A percentile compares a stretch with the other conserved stretches of the same genome.
Evolutionary conservation across 306 rosid genomes (phyloP).

Genomic region (Biancaea sappan): DNA sequence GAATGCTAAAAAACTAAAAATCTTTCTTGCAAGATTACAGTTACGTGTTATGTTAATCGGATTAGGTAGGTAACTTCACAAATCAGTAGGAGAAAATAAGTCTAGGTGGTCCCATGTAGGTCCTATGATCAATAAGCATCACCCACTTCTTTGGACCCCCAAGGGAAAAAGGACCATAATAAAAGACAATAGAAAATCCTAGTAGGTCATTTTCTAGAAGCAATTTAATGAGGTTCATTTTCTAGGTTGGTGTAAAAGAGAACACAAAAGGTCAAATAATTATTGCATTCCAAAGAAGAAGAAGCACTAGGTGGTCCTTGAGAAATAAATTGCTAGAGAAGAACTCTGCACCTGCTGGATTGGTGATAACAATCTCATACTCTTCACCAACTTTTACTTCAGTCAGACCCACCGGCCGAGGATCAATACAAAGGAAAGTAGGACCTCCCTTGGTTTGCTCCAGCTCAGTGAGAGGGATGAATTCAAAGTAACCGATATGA

Average conservation of each 20-base stretch:
- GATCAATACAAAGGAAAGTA: conserved; percentile 31
- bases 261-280: conserved; percentile 2
- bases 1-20: no score
- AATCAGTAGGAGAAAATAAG: not conserved
- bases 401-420: conserved; percentile 65
- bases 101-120: conserved; percentile 36
- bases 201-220: not conserved
- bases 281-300: not conserved
- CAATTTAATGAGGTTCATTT: not conserved
- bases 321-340: not conserved
- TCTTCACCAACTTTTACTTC: conserved; percentile 73
- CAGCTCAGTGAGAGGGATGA: conserved; percentile 55
- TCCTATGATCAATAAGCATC: conserved; percentile 25
- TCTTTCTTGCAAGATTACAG: not conserved
- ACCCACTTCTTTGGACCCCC: not conserved
- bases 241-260: not conserved
- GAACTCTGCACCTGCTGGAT: conserved; percentile 66
- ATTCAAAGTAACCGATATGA: conserved; percentile 87
- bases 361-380: conserved; percentile 69
- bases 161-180: not conserved
- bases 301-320: not conserved
- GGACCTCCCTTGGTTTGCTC: conserved; percentile 16
- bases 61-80: conserved; percentile 32
- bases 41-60: conserved; percentile 21
- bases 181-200: not conserved